These are phyloP conservation scores for Fusarium pseudonygamai DNA, from an alignment of 2,329 filamentous ascomycete species.

Conservation along the genomic window DNA sequence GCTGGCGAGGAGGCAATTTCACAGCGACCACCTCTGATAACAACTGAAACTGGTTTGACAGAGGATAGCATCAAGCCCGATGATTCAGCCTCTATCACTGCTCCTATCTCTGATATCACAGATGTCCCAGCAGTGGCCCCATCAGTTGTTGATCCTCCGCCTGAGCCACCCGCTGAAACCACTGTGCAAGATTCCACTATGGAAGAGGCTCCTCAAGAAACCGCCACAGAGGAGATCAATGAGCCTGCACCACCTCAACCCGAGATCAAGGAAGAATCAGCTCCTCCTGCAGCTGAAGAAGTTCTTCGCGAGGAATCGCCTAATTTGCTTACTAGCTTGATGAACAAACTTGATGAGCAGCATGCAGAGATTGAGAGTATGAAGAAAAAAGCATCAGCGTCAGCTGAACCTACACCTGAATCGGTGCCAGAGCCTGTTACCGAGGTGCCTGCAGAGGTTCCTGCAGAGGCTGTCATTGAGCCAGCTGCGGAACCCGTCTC, in stretches of 20 bases:
- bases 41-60: conserved; percentile 48
- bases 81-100: conserved; percentile 49
- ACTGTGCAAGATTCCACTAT: conserved; percentile 6
- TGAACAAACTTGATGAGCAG: conserved; percentile 57
- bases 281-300: conserved; percentile 47
- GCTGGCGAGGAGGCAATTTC: conserved; percentile 30
- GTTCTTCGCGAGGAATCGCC: conserved; percentile 29
- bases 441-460: not conserved
- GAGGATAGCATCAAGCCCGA: conserved; percentile 52
- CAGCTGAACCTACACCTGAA: not conserved
- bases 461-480: not conserved
- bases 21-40: conserved; percentile 39
- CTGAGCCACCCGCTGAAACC: conserved; percentile 30
- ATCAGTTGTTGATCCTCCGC: conserved; percentile 18
- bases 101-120: conserved; percentile 43
- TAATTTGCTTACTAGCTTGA: conserved; percentile 57
- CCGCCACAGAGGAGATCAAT: conserved; percentile 26
- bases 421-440: conserved; percentile 1
- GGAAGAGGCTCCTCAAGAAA: not conserved
- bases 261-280: conserved; percentile 33
- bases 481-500: not conserved
- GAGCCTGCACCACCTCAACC: conserved; percentile 31
- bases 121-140: conserved; percentile 44
- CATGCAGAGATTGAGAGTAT: conserved; percentile 18
- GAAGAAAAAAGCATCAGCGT: not conserved